Percentiles rank a stretch among this genome's conserved stretches.
Conservation (phyloP, 2,329 filamentous ascomycete species). For the Botrytis elliptica region DNA sequence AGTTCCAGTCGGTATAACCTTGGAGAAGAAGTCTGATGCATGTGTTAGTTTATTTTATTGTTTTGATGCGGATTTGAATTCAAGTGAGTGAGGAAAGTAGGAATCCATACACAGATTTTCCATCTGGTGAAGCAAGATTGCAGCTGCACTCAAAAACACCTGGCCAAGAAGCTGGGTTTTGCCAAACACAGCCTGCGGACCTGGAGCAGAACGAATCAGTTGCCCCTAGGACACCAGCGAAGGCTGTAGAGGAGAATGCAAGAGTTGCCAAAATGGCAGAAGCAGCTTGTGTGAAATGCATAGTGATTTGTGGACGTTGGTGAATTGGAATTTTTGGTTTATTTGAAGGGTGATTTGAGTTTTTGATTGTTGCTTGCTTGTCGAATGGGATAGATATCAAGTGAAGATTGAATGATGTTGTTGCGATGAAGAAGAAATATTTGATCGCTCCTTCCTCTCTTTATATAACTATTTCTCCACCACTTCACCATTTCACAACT, state of each 20-base stretch:
- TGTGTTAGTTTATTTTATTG: neutral
- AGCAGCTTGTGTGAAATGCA: conserved; percentile 13
- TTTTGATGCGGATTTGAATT: neutral
- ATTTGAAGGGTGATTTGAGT: neutral
- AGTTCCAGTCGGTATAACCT: neutral
- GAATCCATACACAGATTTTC: neutral
- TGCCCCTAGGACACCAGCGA: neutral
- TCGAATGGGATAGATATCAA: neutral
- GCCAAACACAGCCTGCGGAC: neutral
- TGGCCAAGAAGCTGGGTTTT: neutral
- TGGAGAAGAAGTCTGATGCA: neutral
- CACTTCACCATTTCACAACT: neutral
- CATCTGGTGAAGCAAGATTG: conserved; percentile 2
- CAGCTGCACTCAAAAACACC: conserved; percentile 14
- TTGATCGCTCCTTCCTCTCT: neutral
- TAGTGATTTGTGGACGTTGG: neutral
- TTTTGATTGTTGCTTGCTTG: neutral
- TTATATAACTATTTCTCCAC: conserved; percentile 6
- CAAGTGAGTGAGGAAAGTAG: neutral
- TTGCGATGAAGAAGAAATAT: conserved; percentile 9
- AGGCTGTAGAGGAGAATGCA: conserved; percentile 8
- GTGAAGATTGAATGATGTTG: conserved; percentile 4
- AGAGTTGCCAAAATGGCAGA: conserved; percentile 15
- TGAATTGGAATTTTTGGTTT: neutral
- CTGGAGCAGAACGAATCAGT: conserved; percentile 2